Evolutionary conservation across 331 rosid genomes (phyloP), one percentile per base, ranked within the genome.

Genomic region (Malus hybrid): DNA sequence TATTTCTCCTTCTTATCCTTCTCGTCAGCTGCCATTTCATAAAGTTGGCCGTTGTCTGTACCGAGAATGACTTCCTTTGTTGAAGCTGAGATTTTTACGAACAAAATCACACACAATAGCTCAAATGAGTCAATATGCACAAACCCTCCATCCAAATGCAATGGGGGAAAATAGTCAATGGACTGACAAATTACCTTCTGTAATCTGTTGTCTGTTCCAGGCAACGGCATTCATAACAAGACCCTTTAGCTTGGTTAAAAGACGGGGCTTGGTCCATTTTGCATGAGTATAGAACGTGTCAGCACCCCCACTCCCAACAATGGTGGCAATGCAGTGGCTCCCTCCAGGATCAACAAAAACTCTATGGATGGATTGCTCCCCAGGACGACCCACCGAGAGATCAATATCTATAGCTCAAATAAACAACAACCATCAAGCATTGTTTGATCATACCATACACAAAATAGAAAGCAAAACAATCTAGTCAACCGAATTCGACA

Each of bases 271-370:
- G 72, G 85, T 78, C 97, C 99, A 90, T 82, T 92, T 94, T 0
- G 96, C 99, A 83, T 94, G 97, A 82, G 87, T 86, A 61, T 94
- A 94, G 81, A 92, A 94, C 7, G 97, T 90, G 75, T 94, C 97
- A 55, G 95, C 89, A 50, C 96, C 95, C 7, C 95, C 96, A 19
- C 73, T 78, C 50, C 97, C 99, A 75, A 85, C 83, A 75, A 92
- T 84, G 27, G 90, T 87, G 76, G 96, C 91, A 79, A 94, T 92
- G 75, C 96, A 92, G 74, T 94, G 99, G 79, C 99, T 88, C 70
- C 97, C 99, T 60, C 99, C 97, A 64, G 97, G 93, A 88, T 92
- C 99, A 77, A 92, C 96, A 84, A 92, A 94, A 16, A 94, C 91
- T 68, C 96, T 87, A 82, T 94, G 99, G 83, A 94, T 92, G 24